A percentile compares a stretch with the other conserved stretches of the same genome.
These are phyloP conservation scores for Pestalotiopsis sp. DNA, from an alignment of 2,329 filamentous ascomycete species.

Conservation along the genomic window DNA sequence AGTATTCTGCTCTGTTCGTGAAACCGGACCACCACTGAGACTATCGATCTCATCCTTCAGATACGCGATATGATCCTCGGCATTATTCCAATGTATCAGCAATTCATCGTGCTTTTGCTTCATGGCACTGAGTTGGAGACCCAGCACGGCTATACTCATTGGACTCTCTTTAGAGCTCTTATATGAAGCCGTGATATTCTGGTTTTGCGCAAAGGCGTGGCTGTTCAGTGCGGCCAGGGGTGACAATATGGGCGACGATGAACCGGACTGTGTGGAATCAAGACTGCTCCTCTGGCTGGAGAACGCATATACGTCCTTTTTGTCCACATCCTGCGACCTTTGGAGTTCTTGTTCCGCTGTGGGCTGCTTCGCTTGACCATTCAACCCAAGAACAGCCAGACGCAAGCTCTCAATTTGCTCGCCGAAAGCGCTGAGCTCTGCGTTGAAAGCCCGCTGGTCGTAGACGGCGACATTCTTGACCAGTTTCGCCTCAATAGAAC, in stretches of 20 bases:
- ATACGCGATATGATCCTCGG: background rate
- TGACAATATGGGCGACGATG: background rate
- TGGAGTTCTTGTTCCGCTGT: background rate
- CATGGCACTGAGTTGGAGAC: background rate
- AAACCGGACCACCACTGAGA: background rate
- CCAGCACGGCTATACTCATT: background rate
- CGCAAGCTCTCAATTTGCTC: background rate
- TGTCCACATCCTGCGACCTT: background rate
- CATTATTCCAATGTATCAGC: conserved; percentile 1
- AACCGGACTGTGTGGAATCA: background rate
- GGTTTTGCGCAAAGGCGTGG: background rate
- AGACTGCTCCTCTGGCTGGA: background rate
- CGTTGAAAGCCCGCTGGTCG: background rate
- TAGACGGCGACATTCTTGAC: background rate
- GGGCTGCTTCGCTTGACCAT: background rate
- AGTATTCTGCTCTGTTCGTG: background rate
- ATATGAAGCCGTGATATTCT: background rate
- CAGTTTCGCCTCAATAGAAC: background rate
- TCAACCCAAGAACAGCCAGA: background rate
- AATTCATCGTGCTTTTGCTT: conserved; percentile 6
- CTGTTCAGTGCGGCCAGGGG: conserved; percentile 1
- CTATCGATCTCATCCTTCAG: background rate
- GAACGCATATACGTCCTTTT: background rate
- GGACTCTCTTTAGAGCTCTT: background rate
- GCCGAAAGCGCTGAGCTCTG: background rate